Conservation (phyloP, 306 rosid genomes). For the Lathyrus tuberosus region DNA sequence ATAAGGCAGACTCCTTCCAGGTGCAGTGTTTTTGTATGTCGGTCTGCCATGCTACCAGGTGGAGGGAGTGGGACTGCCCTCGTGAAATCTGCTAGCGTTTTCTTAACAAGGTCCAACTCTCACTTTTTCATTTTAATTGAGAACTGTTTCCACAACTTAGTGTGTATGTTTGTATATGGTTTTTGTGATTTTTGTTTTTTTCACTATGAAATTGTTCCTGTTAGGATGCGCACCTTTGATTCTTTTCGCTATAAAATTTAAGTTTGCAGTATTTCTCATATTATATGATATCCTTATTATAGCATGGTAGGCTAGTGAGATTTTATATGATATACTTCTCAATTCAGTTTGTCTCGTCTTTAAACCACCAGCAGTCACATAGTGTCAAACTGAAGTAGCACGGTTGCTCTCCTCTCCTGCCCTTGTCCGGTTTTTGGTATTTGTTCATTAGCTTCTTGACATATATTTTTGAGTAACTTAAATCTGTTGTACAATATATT, state of each 20-base stretch:
- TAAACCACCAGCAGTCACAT: slow-evolving; percentile 17
- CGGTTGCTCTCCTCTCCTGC: background rate
- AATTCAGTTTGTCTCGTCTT: slow-evolving; percentile 26
- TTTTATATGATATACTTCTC: slow-evolving; percentile 17
- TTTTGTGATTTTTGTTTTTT: slow-evolving; percentile 2
- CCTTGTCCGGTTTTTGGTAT: background rate
- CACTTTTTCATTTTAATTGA: slow-evolving; percentile 12
- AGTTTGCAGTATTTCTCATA: slow-evolving; percentile 30
- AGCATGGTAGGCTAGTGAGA: background rate
- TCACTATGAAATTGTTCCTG: slow-evolving; percentile 31
- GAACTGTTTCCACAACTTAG: slow-evolving; percentile 11
- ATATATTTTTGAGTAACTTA: background rate
- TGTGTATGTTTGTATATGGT: slow-evolving; percentile 17
- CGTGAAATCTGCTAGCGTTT: slow-evolving; percentile 67
- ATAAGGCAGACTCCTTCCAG: slow-evolving; percentile 61
- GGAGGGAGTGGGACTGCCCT: slow-evolving; percentile 68
- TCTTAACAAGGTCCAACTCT: slow-evolving; percentile 61
- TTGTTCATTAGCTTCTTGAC: too few relatives aligned
- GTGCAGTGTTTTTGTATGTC: slow-evolving; percentile 70
- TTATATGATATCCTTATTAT: background rate
- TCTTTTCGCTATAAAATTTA: slow-evolving; percentile 8
- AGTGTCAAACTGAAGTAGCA: slow-evolving; percentile 17
- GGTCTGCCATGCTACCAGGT: slow-evolving; percentile 67
- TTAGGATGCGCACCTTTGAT: slow-evolving; percentile 19
- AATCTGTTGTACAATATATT: background rate